Base-by-base conservation (phyloP, 768 basidiomycete species). In the Tylopilus vinaceipallidus region DNA sequence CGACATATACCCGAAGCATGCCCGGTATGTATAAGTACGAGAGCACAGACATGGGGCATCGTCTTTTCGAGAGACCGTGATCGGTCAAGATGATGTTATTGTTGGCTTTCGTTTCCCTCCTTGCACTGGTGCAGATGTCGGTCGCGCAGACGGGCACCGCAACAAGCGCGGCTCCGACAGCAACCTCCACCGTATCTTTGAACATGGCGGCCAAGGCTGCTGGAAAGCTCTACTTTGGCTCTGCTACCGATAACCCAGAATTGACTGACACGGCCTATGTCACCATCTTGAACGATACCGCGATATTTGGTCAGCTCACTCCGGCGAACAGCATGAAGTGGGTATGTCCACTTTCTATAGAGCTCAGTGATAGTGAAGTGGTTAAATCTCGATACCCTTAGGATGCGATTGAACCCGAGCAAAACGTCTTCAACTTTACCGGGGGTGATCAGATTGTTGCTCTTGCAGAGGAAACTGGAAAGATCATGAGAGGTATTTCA, bases 241-340 rank as follows among this genome's bases (percentile, higher is more conserved):
- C 72, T 40, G 76, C 77, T 24, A 77, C 76, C 3, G 75, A 76
- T 59, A 77, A 75, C 60, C 63, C 66, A 2, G 75, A 78, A 61
- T 60, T 79, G 33, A 64, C 57, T 11, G 71, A 79, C 49, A 49
- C 58, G 0, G 39, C 50, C 45, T 63, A 52, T 23, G 27, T 44
- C 17, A n/a, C 37, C n/a, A 37, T 53, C 26, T 17, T 53, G 47
- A 56, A 40, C 2, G 11, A 51, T 24, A 41, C 57, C 2, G 40
- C 24, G 0, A 59, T 53, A 29, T 60, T 62, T 6, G 60, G 53
- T 32, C 49, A 59, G 47, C 49, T 61, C 35, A 62, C 60, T 26
- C 60, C 49, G 20, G 60, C 1, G 17, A 56, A 53, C 20, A 59
- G 57, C 19, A 45, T 60, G 54, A 63, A 54, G 42, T 60, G 57